Conservation (phyloP, 2,329 filamentous ascomycete genomes). For the Trichoderma simmonsii region DNA sequence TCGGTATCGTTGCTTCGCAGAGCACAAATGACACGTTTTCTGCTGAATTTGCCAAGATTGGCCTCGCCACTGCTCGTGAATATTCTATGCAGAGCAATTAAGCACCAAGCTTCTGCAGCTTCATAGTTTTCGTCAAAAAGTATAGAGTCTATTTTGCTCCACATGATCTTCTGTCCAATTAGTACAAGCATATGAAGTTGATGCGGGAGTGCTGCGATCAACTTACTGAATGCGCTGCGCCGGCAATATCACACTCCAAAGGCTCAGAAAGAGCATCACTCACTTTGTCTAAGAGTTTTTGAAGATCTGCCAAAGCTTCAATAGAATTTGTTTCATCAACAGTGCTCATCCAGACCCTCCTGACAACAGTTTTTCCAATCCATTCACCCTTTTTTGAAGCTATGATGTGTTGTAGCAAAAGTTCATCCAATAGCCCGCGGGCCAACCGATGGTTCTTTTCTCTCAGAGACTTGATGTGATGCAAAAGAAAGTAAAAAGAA, state of each 20-base stretch:
- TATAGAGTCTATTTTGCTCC: constrained; percentile 69
- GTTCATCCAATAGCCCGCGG: constrained; percentile 55
- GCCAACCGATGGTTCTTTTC: constrained; percentile 49
- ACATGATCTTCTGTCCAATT: constrained; percentile 60
- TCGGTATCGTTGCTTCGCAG: constrained; percentile 44
- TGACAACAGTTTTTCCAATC: constrained; percentile 68
- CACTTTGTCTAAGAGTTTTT: constrained; percentile 34
- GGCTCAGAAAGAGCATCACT: constrained; percentile 42
- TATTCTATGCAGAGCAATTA: constrained; percentile 60
- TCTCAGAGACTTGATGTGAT: constrained; percentile 65
- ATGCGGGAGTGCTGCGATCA: neutral
- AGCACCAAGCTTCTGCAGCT: constrained; percentile 67
- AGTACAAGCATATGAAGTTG: neutral
- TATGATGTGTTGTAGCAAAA: constrained; percentile 59
- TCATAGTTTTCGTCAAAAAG: constrained; percentile 52
- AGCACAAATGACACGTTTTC: constrained; percentile 71
- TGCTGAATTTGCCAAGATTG: constrained; percentile 66
- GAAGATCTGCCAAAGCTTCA: constrained; percentile 23
- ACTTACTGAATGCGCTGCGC: constrained; percentile 64
- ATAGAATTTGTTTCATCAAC: constrained; percentile 38
- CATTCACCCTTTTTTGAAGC: constrained; percentile 50
- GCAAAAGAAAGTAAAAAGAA: constrained; percentile 63
- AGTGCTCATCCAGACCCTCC: constrained; percentile 63
- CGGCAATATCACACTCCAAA: constrained; percentile 59
- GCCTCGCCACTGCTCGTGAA: constrained; percentile 63